Evolutionary conservation across 345 rosid genomes (phyloP).

Genomic region (Lepidium aucheri): DNA sequence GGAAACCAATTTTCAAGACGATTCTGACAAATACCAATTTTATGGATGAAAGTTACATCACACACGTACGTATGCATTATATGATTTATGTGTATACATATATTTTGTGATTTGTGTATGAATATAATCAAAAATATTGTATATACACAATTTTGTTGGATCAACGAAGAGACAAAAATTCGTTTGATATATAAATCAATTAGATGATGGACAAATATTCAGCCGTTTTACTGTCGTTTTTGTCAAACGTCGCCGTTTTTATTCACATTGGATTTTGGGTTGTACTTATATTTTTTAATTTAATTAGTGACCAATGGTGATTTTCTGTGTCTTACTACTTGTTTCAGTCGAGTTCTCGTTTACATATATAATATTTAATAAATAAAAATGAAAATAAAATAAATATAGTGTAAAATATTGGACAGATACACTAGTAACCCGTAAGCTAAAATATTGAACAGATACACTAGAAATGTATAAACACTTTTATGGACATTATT

Average conservation of each 20-base stretch:
- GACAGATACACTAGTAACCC: too few species aligned
- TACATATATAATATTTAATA: not conserved
- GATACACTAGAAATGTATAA: too few species aligned
- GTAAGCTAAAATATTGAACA: too few species aligned
- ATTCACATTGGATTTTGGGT: conserved; percentile 17
- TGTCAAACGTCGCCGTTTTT: conserved; percentile 15
- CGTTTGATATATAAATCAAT: not conserved
- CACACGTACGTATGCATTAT: conserved; percentile 23
- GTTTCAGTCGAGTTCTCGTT: conserved; percentile 1
- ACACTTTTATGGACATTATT: too few species aligned
- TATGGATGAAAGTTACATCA: conserved; percentile 34
- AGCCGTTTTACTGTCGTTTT: conserved; percentile 11
- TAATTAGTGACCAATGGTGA: conserved; percentile 12
- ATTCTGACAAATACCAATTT: conserved; percentile 32
- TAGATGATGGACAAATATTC: conserved; percentile 3
- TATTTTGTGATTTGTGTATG: not conserved
- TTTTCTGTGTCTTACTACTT: conserved; percentile 22
- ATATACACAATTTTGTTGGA: not conserved
- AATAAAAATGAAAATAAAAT: not conserved
- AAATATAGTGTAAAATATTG: not conserved
- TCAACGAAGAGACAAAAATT: conserved; percentile 11
- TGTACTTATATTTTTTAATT: not conserved
- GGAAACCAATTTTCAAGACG: conserved; percentile 31
- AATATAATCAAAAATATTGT: not conserved
- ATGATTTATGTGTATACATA: not conserved